Evolutionary conservation across 164 flowering plant species (phyloP).

Genomic region (Pachysandra terminalis): DNA sequence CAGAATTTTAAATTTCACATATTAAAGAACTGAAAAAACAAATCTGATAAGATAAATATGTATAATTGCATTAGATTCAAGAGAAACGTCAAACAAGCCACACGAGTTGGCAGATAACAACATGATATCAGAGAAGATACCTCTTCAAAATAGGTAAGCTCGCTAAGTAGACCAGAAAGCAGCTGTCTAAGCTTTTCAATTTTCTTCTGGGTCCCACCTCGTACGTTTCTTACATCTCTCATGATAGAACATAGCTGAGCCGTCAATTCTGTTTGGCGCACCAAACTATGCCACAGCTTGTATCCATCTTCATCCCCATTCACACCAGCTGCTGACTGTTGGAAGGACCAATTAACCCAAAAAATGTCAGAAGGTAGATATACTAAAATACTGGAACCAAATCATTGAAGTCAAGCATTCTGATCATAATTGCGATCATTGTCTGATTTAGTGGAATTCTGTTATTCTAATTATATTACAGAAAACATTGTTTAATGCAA

Average conservation of each 20-base stretch:
- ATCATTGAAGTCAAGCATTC: too few species aligned
- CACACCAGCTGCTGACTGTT: constrained; percentile 60
- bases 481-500: too few species aligned
- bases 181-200: constrained; percentile 96
- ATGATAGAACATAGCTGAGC: constrained; percentile 92
- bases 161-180: constrained; percentile 96
- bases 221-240: constrained; percentile 94
- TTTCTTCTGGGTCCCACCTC: constrained; percentile 95
- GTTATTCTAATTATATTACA: too few species aligned
- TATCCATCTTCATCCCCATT: constrained; percentile 80
- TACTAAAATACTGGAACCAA: too few species aligned
- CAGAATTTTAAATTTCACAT: background rate
- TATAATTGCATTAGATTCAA: background rate
- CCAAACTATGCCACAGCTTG: constrained; percentile 93
- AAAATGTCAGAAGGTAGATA: too few species aligned
- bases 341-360: background rate
- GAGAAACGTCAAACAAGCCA: background rate
- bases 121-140: constrained; percentile 31
- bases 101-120: background rate
- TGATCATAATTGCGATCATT: too few species aligned
- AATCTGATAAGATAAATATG: background rate
- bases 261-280: constrained; percentile 92
- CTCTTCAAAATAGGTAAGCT: constrained; percentile 97
- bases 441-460: too few species aligned
- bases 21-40: background rate